These are phyloP conservation scores for Cryphonectria parasitica DNA, from an alignment of 2,329 filamentous ascomycete species.

Conservation along the genomic window DNA sequence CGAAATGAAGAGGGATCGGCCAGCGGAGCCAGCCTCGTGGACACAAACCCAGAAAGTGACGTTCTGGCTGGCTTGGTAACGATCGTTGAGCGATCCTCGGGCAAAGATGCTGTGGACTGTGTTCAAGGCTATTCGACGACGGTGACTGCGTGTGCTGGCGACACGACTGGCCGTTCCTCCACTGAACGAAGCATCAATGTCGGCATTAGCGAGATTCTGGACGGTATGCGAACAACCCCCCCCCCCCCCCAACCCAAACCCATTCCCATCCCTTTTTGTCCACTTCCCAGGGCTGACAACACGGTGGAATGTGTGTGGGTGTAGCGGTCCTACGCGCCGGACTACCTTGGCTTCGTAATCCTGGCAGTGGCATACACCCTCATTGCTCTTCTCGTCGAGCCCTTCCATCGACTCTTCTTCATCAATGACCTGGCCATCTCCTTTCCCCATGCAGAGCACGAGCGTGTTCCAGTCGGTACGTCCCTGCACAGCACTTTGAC, in stretches of 20 bases:
- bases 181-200: slow-evolving; percentile 33
- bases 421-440: slow-evolving; percentile 83
- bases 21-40: slow-evolving; percentile 17
- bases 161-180: slow-evolving; percentile 22
- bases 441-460: slow-evolving; percentile 81
- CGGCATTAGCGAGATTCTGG: slow-evolving; percentile 50
- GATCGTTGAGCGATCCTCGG: slow-evolving; percentile 5
- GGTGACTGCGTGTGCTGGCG: slow-evolving; percentile 51
- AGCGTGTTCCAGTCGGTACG: slow-evolving; percentile 80
- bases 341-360: slow-evolving; percentile 79
- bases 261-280: neutral
- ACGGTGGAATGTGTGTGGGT: slow-evolving; percentile 18
- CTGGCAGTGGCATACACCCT: slow-evolving; percentile 71
- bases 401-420: slow-evolving; percentile 94
- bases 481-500: slow-evolving; percentile 27
- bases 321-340: slow-evolving; percentile 81
- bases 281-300: slow-evolving; percentile 1
- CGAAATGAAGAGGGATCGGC: slow-evolving; percentile 22
- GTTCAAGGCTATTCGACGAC: slow-evolving; percentile 44
- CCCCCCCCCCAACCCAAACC: neutral
- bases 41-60: slow-evolving; percentile 8
- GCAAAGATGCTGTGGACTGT: slow-evolving; percentile 43
- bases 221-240: slow-evolving; percentile 40
- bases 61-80: neutral
- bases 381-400: slow-evolving; percentile 71